Percentiles rank a stretch among this genome's conserved stretches.
Conservation (phyloP, 2,329 filamentous ascomycete species). For the Tolypocladium paradoxum region DNA sequence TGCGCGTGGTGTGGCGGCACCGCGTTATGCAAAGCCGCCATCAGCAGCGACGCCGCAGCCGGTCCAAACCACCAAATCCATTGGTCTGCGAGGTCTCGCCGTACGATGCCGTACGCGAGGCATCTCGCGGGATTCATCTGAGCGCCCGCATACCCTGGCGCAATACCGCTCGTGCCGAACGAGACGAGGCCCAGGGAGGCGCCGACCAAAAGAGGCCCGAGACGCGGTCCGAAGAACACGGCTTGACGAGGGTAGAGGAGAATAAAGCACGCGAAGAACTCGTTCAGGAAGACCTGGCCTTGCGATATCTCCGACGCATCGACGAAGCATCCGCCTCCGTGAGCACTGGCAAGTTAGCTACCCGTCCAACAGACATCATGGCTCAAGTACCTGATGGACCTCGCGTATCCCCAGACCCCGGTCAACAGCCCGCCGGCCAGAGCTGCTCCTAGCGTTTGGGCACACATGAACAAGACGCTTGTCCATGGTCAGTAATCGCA, state of each 20-base stretch:
- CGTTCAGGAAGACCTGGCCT: constrained; percentile 33
- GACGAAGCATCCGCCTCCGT: constrained; percentile 27
- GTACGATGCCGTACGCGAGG: constrained; percentile 31
- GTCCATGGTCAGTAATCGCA: constrained; percentile 31
- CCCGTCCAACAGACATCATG: background rate
- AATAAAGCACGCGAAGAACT: constrained; percentile 28
- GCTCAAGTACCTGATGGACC: constrained; percentile 14
- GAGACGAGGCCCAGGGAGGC: constrained; percentile 23
- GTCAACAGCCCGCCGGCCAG: constrained; percentile 31
- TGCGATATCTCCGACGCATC: constrained; percentile 22
- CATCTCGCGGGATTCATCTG: constrained; percentile 33
- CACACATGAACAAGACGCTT: constrained; percentile 33
- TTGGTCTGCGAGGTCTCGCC: constrained; percentile 13
- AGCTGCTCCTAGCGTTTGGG: constrained; percentile 32
- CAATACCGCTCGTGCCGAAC: constrained; percentile 25
- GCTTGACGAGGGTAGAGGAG: constrained; percentile 34
- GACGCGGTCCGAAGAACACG: constrained; percentile 34
- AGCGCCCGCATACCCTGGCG: constrained; percentile 29
- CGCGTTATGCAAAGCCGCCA: constrained; percentile 16
- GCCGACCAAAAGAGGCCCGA: constrained; percentile 37
- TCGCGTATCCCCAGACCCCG: constrained; percentile 20
- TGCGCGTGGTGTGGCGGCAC: constrained; percentile 17
- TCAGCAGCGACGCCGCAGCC: constrained; percentile 15
- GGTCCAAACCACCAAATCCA: constrained; percentile 28
- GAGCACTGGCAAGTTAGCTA: constrained; percentile 1